A percentile compares a stretch with the other conserved stretches of the same genome.
These are phyloP conservation scores for Aspergillus quadrilineatus DNA, from an alignment of 2,329 filamentous ascomycete species.

Conservation along the genomic window DNA sequence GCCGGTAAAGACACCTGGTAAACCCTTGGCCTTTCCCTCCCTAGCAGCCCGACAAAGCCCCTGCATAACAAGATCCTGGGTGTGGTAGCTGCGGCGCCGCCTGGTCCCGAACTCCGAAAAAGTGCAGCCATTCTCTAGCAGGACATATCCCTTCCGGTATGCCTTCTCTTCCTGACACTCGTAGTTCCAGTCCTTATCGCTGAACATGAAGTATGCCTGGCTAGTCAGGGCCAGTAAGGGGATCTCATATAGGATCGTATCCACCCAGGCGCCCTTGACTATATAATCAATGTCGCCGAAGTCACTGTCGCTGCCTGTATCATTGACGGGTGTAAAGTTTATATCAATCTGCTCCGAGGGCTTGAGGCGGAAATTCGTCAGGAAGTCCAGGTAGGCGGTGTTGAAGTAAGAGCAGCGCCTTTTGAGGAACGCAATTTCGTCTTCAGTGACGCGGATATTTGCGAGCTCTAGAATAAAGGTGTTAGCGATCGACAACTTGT, in stretches of 20 bases:
- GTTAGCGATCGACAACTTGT: not conserved
- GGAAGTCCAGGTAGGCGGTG: slow-evolving; percentile 73
- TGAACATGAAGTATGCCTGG: slow-evolving; percentile 96
- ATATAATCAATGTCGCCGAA: slow-evolving; percentile 74
- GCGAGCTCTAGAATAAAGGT: slow-evolving; percentile 64
- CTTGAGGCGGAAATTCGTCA: slow-evolving; percentile 76
- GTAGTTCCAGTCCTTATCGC: slow-evolving; percentile 89
- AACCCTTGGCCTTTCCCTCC: slow-evolving; percentile 64
- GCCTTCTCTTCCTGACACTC: slow-evolving; percentile 83
- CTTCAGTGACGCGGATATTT: slow-evolving; percentile 72
- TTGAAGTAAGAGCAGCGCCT: slow-evolving; percentile 78
- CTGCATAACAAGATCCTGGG: slow-evolving; percentile 85
- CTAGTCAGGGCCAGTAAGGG: slow-evolving; percentile 87
- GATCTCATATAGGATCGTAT: slow-evolving; percentile 97
- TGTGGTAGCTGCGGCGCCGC: slow-evolving; percentile 87
- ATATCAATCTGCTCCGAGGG: slow-evolving; percentile 77
- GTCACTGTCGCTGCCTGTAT: slow-evolving; percentile 64
- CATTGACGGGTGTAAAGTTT: slow-evolving; percentile 57
- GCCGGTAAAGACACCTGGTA: slow-evolving; percentile 73
- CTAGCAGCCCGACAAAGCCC: slow-evolving; percentile 78
- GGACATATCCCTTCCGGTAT: slow-evolving; percentile 71
- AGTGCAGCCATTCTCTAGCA: slow-evolving; percentile 79
- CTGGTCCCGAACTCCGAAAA: slow-evolving; percentile 94
- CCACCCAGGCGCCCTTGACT: slow-evolving; percentile 81
- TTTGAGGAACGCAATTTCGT: slow-evolving; percentile 78